Base-by-base conservation (phyloP, 2,329 filamentous ascomycete genomes). In the Cercospora beticola region DNA sequence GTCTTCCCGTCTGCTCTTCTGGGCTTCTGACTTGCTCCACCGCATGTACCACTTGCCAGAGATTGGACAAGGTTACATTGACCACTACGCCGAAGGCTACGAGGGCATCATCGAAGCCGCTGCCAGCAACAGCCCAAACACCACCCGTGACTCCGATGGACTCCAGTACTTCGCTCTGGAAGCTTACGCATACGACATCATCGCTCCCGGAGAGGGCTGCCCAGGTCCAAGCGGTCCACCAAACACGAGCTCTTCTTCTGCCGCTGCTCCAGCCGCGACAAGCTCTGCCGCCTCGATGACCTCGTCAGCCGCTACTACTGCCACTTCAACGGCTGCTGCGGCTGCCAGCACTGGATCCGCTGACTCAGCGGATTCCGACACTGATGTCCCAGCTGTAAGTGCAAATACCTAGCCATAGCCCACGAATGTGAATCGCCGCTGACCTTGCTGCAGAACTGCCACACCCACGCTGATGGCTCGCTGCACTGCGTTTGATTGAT, bases 81-180 rank as follows among this genome's bases (percentile, higher is more conserved):
- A 88, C 65, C 89, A 92, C 79, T 90, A 85, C 72, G 83, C 87
- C 6, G 87, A 88, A 61, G 83, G 82, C 60, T 90, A 90, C 76
- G 78, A 81, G 2, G 85, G 83, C 2, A 84, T 85, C 2, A 62
- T 89, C 0, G 82, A 83, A 12, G 81, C 88, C 26, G 87, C 88
- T 0, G 77, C 81, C 70, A 79, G 83, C 7, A 83, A 86, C 7
- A 79, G 81, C 4, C 82, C 83, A 28, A 81, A 84, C 2, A 79
- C 84, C 5, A 85, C 82, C 3, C 80, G 84, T 30, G 89, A 92
- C 78, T 88, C 85, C 33, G 85, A 90, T 70, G 84, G 85, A 0
- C 81, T 92, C 52, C 87, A 90, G 78, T 90, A 89, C 78, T 92
- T 92, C 76, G 89, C 90, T 4, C 84, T 90, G 6, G 88, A 91